phyloP scores from a whole-genome alignment of 257 asterid species.

The Ligustrum vulgare region DNA sequence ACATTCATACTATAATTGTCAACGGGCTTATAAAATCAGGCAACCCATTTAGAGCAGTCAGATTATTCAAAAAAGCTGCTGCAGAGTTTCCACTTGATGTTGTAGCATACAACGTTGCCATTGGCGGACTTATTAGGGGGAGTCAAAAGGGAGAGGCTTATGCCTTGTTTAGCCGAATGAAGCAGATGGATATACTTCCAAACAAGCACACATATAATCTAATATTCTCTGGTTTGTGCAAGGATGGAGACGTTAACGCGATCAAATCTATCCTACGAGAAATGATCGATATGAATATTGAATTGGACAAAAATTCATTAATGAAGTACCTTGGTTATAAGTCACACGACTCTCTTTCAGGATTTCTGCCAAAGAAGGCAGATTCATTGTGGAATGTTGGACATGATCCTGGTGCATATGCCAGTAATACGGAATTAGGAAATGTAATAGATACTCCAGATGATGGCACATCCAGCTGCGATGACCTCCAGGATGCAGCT shows the following conservation, averaged over 20 bases:
- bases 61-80: slow-evolving; percentile 35
- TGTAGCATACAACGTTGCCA: slow-evolving; percentile 53
- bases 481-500: slow-evolving; percentile 1
- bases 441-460: not conserved
- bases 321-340: slow-evolving; percentile 32
- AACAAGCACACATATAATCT: slow-evolving; percentile 46
- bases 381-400: not conserved
- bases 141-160: slow-evolving; percentile 54
- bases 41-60: slow-evolving; percentile 24
- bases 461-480: not conserved
- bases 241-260: slow-evolving; percentile 42
- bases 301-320: slow-evolving; percentile 37
- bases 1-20: slow-evolving; percentile 50
- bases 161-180: slow-evolving; percentile 54
- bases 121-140: slow-evolving; percentile 50
- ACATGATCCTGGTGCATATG: not conserved
- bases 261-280: slow-evolving; percentile 46
- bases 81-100: slow-evolving; percentile 52
- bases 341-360: slow-evolving; percentile 28
- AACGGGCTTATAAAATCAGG: slow-evolving; percentile 61
- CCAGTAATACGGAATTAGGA: not conserved
- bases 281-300: slow-evolving; percentile 43
- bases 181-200: slow-evolving; percentile 46
- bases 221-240: slow-evolving; percentile 50
- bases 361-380: slow-evolving; percentile 36